Conservation (phyloP, 2,329 filamentous ascomycete species). For the Podosphaera leucotricha region DNA sequence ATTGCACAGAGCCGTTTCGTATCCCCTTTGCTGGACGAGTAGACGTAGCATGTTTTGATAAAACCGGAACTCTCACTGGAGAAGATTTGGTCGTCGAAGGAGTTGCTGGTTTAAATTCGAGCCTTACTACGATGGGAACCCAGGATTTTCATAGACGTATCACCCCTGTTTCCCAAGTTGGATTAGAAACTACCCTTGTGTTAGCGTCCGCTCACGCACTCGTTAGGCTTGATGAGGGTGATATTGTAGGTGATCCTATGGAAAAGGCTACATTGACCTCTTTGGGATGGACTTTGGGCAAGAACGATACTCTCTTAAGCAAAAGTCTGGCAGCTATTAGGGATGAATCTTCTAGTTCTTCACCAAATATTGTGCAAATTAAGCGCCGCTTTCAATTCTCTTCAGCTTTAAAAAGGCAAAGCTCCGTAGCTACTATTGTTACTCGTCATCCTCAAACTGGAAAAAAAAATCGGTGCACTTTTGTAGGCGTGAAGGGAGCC, state of each 20-base stretch:
- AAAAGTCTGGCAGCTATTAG: constrained; percentile 28
- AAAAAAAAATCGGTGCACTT: constrained; percentile 60
- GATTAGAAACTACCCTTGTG: constrained; percentile 70
- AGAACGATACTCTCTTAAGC: constrained; percentile 60
- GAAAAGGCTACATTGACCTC: constrained; percentile 84
- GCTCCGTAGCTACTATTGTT: constrained; percentile 68
- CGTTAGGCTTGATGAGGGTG: constrained; percentile 88
- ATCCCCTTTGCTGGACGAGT: constrained; percentile 92
- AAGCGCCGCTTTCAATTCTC: constrained; percentile 97
- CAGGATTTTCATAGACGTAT: constrained; percentile 70
- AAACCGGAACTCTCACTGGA: constrained; percentile 88
- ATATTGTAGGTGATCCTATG: constrained; percentile 96
- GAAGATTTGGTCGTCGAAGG: constrained; percentile 94
- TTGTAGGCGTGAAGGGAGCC: constrained; percentile 88
- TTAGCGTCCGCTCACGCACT: constrained; percentile 86
- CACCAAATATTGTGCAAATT: constrained; percentile 64
- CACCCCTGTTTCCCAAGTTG: constrained; percentile 43
- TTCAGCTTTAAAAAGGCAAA: constrained; percentile 85
- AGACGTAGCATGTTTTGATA: constrained; percentile 94
- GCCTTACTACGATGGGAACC: constrained; percentile 40
- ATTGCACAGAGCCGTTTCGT: constrained; percentile 95
- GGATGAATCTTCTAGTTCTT: constrained; percentile 18
- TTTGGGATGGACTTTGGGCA: constrained; percentile 80
- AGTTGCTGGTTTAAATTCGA: constrained; percentile 68
- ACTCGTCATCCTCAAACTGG: constrained; percentile 47